phyloP scores from a whole-genome alignment of 345 rosid species.

The Eucalyptus marginata region DNA sequence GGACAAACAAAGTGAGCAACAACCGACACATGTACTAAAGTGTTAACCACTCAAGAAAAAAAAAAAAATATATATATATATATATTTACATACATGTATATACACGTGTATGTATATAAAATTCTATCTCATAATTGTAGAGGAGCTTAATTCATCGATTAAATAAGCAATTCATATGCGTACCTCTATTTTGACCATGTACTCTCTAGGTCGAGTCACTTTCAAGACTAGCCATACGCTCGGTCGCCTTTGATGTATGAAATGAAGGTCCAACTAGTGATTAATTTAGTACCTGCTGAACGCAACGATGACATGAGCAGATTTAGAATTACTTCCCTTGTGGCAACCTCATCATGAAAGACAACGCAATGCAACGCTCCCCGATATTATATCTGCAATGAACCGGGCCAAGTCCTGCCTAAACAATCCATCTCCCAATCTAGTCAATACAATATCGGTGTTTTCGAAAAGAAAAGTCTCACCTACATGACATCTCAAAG shows the following conservation, averaged over 20 bases:
- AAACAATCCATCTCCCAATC: neutral
- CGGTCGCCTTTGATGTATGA: neutral
- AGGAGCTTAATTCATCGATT: neutral
- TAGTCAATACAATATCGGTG: neutral
- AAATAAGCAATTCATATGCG: neutral
- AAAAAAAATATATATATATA: too few species aligned
- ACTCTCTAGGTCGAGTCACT: neutral
- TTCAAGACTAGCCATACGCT: neutral
- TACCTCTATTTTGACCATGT: neutral
- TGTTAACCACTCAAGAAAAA: neutral
- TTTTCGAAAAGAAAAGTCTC: neutral
- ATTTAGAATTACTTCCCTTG: neutral
- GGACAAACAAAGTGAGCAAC: neutral
- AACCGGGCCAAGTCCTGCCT: neutral
- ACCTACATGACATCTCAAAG: neutral
- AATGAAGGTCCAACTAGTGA: neutral
- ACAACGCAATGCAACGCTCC: neutral
- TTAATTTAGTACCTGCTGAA: neutral
- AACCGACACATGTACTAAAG: neutral
- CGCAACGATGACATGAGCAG: neutral
- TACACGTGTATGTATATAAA: too few species aligned
- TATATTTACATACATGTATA: rapidly evolving
- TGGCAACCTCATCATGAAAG: neutral
- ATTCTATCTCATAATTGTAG: neutral
- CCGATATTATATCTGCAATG: neutral